Evolutionary conservation across 495 filamentous ascomycete species (phyloP), one percentile per base, ranked within the genome.

Genomic region (Pseudevernia furfuracea): DNA sequence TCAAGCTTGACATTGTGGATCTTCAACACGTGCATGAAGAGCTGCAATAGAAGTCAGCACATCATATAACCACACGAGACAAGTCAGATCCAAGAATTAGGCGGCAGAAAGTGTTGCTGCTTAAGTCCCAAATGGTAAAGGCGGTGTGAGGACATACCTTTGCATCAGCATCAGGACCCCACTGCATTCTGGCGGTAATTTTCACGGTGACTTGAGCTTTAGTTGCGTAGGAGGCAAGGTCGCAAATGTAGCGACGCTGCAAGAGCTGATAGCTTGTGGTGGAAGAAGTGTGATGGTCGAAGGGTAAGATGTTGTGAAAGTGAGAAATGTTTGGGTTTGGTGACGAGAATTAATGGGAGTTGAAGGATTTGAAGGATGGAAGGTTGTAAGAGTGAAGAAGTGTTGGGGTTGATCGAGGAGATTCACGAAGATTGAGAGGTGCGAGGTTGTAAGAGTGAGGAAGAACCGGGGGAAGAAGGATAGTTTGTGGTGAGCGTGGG

Each of bases 1-100:
- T 63, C 39, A 0, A 55, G 61, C 52, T 63, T 63, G 28, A 63
- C 21, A 15, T 44, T 44, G 17, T 63, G 61, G 3, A 63, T 41
- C 7, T 58, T 63, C 37, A 63, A 34, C 14, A 63, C 38, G 28
- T 32, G 23, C 30, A 63, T 57, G 28, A 63, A 63, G 14, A 56
- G 38, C 38, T 63, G 21, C 19, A 0, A 25, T 15, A 46, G 7
- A 36, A 8, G 34, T 63, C 28, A 63, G 39, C 21, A 25, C 37
- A 28, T 1, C 30, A 49, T 32, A 53, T n/a, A n/a, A n/a, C 41
- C 41, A 19, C 19, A 12, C 37, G 2, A 59, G n/a, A 36, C 1
- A 25, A 41, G 5, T 19, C 19, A 37, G 32, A 19, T 37, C 15
- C 21, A 25, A 43, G 5, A 21, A 3, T 21, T 11, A 14, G 57